phyloP scores from a whole-genome alignment of 805 yeast species.

The Cephaloascus albidus region DNA sequence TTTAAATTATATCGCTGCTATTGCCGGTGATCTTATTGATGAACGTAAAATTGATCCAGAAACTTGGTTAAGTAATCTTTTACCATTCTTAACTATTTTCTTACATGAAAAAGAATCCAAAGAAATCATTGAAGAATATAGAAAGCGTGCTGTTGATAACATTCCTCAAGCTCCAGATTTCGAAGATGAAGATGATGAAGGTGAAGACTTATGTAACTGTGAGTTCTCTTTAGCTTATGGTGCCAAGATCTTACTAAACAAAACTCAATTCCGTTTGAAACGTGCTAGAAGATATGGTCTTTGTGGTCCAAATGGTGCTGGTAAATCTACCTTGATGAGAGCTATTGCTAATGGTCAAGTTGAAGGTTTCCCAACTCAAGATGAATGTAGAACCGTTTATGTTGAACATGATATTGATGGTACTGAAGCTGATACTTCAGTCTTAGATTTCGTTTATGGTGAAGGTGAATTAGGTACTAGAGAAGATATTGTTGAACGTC shows the following conservation, averaged over 20 bases:
- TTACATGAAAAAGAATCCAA: conserved; percentile 89
- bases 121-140: conserved; percentile 85
- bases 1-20: conserved; percentile 79
- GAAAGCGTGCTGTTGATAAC: conserved; percentile 95
- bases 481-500: conserved; percentile 65
- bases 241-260: conserved; percentile 99
- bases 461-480: conserved; percentile 70
- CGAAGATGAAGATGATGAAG: conserved; percentile 97
- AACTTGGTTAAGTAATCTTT: conserved; percentile 81
- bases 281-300: conserved; percentile 99
- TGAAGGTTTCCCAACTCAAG: conserved; percentile 99
- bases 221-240: conserved; percentile 99
- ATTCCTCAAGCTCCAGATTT: conserved; percentile 93
- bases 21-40: conserved; percentile 98
- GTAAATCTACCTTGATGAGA: conserved; percentile 70
- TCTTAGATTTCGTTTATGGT: conserved; percentile 83
- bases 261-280: conserved; percentile 97
- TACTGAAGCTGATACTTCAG: conserved; percentile 93
- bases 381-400: conserved; percentile 97
- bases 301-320: conserved; percentile 56
- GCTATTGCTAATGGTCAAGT: conserved; percentile 97
- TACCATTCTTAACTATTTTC: conserved; percentile 94
- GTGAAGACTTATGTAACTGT: conserved; percentile 99
- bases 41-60: conserved; percentile 92
- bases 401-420: conserved; percentile 99